Conservation (phyloP, 2,329 filamentous ascomycete species). For the Westerdykella aurantiaca region DNA sequence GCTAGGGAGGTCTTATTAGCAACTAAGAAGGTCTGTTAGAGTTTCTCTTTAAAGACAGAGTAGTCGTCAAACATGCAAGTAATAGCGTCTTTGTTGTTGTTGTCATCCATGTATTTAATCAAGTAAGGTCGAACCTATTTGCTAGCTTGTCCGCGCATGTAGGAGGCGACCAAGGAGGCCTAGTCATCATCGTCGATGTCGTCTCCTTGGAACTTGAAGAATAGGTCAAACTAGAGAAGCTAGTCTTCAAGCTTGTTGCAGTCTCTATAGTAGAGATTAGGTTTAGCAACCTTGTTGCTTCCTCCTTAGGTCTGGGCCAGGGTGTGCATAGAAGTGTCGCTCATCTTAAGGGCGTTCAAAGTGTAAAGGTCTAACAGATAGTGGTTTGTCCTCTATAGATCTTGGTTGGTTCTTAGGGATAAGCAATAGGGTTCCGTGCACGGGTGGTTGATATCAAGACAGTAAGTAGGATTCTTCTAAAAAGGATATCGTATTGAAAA, state of each 20-base stretch:
- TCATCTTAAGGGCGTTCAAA: neutral
- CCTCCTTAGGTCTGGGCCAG: no score
- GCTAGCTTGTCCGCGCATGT: neutral
- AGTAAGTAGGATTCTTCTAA: no score
- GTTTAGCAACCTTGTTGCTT: neutral
- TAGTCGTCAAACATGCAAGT: neutral
- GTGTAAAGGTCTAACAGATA: neutral
- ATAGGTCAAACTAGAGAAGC: neutral
- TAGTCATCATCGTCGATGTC: neutral
- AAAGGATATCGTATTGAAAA: no score
- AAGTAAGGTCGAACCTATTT: neutral
- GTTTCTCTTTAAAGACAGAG: no score
- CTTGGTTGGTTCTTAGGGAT: no score
- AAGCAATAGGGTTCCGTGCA: no score
- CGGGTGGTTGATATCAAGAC: no score
- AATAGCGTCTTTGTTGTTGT: neutral
- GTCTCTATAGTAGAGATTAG: neutral
- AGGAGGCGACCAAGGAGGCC: neutral
- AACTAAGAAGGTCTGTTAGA: no score
- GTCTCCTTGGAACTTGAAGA: neutral
- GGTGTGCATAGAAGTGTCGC: neutral
- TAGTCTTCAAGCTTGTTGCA: neutral
- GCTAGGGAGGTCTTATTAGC: no score
- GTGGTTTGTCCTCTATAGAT: no score
- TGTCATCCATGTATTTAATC: neutral